Evolutionary conservation across 768 basidiomycete species (phyloP).

Genomic region (Cystobasidium ongulense): DNA sequence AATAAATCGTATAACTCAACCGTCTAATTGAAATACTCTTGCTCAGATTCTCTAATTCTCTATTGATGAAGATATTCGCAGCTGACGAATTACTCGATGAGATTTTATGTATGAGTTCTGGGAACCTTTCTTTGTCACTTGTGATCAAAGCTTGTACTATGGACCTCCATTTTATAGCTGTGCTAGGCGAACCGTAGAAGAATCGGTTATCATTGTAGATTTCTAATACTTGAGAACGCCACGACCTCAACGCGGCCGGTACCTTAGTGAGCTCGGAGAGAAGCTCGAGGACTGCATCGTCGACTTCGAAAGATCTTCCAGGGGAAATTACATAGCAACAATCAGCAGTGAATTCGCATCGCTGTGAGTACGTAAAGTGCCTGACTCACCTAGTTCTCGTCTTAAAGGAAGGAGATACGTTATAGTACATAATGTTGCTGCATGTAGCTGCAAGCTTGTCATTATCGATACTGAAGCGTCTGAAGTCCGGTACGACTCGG

Average conservation of each 20-base stretch:
- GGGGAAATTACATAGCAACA: conserved; percentile 40
- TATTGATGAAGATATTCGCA: conserved; percentile 89
- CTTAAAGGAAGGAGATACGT: conserved; percentile 71
- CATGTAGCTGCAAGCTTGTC: conserved; percentile 74
- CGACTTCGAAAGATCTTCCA: conserved; percentile 68
- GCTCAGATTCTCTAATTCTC: conserved; percentile 83
- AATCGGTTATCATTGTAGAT: conserved; percentile 75
- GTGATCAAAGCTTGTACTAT: conserved; percentile 74
- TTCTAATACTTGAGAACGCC: conserved; percentile 71
- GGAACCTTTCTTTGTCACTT: conserved; percentile 73
- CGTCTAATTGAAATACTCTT: conserved; percentile 79
- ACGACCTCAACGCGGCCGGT: conserved; percentile 68
- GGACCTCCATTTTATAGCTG: conserved; percentile 61
- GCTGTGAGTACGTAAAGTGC: background rate
- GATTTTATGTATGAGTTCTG: conserved; percentile 57
- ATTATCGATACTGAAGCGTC: conserved; percentile 69
- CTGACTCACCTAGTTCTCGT: conserved; percentile 59
- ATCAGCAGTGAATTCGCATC: background rate
- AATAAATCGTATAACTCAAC: conserved; percentile 73
- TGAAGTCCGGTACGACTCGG: conserved; percentile 62
- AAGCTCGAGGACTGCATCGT: conserved; percentile 58
- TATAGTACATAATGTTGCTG: conserved; percentile 73
- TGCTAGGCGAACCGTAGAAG: conserved; percentile 63
- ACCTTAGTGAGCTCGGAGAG: conserved; percentile 64
- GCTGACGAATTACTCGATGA: conserved; percentile 61